Base-by-base conservation (phyloP, 768 basidiomycete species). In the Lanmaoa rubissima region DNA sequence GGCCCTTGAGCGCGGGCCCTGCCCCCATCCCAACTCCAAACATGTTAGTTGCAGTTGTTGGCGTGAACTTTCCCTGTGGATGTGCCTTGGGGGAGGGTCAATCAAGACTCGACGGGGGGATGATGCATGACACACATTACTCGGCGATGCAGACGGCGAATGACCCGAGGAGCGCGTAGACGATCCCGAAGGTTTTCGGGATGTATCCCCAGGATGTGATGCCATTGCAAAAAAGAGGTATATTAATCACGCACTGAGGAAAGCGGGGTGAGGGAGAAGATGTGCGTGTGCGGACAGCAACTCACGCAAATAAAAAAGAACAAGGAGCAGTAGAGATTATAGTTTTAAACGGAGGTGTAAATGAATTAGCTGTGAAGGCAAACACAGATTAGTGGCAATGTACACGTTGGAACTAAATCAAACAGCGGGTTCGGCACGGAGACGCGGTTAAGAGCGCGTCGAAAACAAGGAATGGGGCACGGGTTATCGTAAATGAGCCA, bases 151-250 rank as follows among this genome's bases (percentile, higher is more conserved):
- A 39, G 82, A 74, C 0, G 88, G 86, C 3, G 88, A 88, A 64
- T 81, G 86, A 32, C 79, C 76, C 45, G 77, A 75, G 47, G 87
- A 87, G 57, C 81, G 84, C 17, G 81, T 79, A n/a, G 87, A 85
- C 28, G 87, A 86, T 53, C 80, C 82, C 35, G 88, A 87, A 41
- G 85, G 83, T 65, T 88, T 87, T 65, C 85, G 82, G 24, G 85
- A 79, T 43, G 80, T 75, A 62, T 78, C 74, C 45, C 73, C 76
- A 62, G 61, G 53, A 54, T 63, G 76, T 62, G 69, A 71, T 62
- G 59, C 62, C 69, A 73, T 77, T 49, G 58, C 55, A 61, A 45
- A 58, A 55, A 50, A 59, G 55, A 59, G 55, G 36, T 64, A 63
- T 61, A 63, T 66, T 66, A 67, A 69, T 62, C 66, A 69, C 69